Conservation (phyloP, 257 asterid species). For the Perilla frutescens region DNA sequence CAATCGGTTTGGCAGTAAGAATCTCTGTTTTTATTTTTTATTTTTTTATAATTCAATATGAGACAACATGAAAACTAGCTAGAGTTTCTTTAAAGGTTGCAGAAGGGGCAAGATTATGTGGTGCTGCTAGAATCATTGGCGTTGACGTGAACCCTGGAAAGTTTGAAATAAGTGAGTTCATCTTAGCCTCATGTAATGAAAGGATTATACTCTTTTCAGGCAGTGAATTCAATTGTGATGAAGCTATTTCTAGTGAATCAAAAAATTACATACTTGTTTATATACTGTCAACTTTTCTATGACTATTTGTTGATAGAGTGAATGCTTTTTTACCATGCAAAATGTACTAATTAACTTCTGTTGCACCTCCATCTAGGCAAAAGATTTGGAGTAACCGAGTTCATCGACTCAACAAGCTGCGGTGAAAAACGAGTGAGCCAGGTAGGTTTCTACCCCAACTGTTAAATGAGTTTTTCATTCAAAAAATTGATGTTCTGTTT, state of each 20-base stretch:
- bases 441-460: constrained; percentile 43
- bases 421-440: constrained; percentile 71
- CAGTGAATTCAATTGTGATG: neutral
- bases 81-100: constrained; percentile 52
- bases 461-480: too few relatives aligned
- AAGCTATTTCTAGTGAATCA: too few relatives aligned
- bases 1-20: constrained; percentile 80
- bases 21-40: neutral
- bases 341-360: neutral
- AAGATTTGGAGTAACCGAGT: constrained; percentile 81
- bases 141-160: constrained; percentile 68
- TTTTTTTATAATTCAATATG: neutral
- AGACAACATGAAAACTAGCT: neutral
- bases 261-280: too few relatives aligned
- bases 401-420: constrained; percentile 58
- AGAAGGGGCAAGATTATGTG: constrained; percentile 74
- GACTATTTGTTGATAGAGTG: too few relatives aligned
- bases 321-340: too few relatives aligned
- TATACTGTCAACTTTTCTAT: too few relatives aligned
- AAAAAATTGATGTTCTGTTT: neutral
- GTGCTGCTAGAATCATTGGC: constrained; percentile 67
- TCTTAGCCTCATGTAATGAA: neutral
- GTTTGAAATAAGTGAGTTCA: constrained; percentile 51
- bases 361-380: constrained; percentile 50
- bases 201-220: neutral